Percentiles rank a stretch among this genome's conserved stretches.
phyloP scores from a whole-genome alignment of 139 green algal genomes.

The Parachlorella kessleri region DNA sequence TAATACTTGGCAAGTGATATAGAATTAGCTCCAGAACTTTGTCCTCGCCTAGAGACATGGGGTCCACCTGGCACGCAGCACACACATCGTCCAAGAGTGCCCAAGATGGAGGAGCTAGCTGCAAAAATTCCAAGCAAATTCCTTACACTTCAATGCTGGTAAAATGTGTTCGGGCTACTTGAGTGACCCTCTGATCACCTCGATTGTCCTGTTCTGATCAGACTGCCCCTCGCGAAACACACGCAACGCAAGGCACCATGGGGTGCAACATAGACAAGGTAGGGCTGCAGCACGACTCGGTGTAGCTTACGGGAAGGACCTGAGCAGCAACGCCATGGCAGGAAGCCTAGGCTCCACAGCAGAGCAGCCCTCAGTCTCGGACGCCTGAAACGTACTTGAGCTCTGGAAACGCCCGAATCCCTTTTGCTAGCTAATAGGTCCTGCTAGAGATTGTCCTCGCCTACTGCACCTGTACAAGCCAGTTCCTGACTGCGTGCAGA shows the following conservation, averaged over 20 bases:
- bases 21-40: too few species aligned
- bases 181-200: background rate
- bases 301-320: background rate
- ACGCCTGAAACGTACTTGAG: background rate
- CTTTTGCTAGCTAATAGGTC: too few species aligned
- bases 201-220: background rate
- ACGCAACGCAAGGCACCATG: background rate
- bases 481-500: background rate
- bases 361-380: background rate
- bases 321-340: too few species aligned
- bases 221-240: background rate
- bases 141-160: background rate
- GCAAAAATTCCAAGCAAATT: background rate
- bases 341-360: background rate
- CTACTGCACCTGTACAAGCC: background rate
- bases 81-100: too few species aligned
- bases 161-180: background rate
- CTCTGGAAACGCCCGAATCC: too few species aligned
- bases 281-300: background rate
- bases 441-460: background rate
- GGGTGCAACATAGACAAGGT: conserved; percentile 38
- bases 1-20: too few species aligned
- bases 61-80: too few species aligned
- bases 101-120: background rate
- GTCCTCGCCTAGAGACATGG: too few species aligned